These are phyloP conservation scores for Pleurotus salmoneostramineus DNA, from an alignment of 768 basidiomycete species.

Conservation along the genomic window DNA sequence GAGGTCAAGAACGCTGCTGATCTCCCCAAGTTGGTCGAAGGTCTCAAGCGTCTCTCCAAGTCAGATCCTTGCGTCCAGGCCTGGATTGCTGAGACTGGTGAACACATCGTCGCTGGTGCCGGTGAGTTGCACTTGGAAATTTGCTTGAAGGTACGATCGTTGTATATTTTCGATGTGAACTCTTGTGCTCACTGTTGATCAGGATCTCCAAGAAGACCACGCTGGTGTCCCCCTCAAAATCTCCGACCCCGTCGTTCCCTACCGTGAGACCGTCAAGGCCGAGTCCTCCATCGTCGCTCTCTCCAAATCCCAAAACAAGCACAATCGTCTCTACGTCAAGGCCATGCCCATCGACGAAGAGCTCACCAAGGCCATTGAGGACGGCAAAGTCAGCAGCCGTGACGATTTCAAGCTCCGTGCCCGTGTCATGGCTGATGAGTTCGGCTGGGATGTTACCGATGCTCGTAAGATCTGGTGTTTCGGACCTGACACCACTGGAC, in stretches of 20 bases:
- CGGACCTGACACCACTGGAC: constrained; percentile 96
- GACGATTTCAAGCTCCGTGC: constrained; percentile 98
- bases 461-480: constrained; percentile 99
- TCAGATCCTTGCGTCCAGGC: constrained; percentile 99
- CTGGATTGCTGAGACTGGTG: constrained; percentile 87
- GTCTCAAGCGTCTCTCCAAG: constrained; percentile 99
- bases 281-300: constrained; percentile 95
- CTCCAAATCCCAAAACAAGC: constrained; percentile 99
- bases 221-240: constrained; percentile 99
- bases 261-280: constrained; percentile 95
- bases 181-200: neutral
- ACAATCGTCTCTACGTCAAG: constrained; percentile 96
- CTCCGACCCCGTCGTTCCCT: constrained; percentile 96
- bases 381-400: constrained; percentile 78
- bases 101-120: constrained; percentile 99
- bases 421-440: constrained; percentile 93
- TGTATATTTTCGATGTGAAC: constrained; percentile 2
- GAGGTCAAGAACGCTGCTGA: constrained; percentile 99
- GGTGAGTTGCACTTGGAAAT: constrained; percentile 99
- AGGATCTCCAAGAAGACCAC: constrained; percentile 99
- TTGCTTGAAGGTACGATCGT: constrained; percentile 82
- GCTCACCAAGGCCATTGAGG: constrained; percentile 88
- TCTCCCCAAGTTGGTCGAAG: constrained; percentile 99
- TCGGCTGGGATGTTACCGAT: constrained; percentile 98
- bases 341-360: constrained; percentile 94